These are phyloP conservation scores for Amylostereum areolatum DNA, from an alignment of 1,284 basidiomycete genomes.

Conservation along the genomic window DNA sequence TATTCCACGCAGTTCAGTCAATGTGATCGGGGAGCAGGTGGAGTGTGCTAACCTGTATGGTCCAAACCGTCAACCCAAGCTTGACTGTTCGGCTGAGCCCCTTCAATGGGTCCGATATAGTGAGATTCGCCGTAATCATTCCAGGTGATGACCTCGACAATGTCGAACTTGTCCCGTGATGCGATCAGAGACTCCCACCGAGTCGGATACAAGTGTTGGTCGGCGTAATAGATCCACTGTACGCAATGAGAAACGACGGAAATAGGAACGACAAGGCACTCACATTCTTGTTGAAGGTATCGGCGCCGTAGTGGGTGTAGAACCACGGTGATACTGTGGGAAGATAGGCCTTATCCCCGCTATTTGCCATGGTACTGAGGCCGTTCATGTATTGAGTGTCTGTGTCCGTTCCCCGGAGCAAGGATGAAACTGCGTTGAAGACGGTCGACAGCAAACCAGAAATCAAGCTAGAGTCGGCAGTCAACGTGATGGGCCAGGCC, in stretches of 20 bases:
- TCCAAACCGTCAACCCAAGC: constrained; percentile 29
- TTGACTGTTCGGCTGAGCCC: constrained; percentile 46
- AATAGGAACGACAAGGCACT: constrained; percentile 16
- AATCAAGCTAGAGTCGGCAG: constrained; percentile 25
- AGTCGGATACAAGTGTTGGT: constrained; percentile 67
- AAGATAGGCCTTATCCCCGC: constrained; percentile 18
- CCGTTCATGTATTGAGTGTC: constrained; percentile 34
- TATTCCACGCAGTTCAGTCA: too few relatives aligned
- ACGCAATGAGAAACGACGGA: constrained; percentile 4
- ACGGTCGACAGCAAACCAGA: constrained; percentile 1
- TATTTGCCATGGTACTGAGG: constrained; percentile 17
- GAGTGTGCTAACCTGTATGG: constrained; percentile 40
- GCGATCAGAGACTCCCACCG: constrained; percentile 72
- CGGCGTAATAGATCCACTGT: constrained; percentile 37
- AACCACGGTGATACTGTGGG: constrained; percentile 48
- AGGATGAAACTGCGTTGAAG: constrained; percentile 18
- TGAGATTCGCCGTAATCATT: constrained; percentile 34
- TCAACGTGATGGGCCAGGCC: constrained; percentile 57
- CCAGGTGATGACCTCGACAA: constrained; percentile 37
- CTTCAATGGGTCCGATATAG: constrained; percentile 56
- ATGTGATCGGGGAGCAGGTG: too few relatives aligned
- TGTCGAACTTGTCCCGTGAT: constrained; percentile 49
- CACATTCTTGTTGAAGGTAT: constrained; percentile 79
- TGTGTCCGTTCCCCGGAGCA: constrained; percentile 33
- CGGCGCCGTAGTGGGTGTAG: constrained; percentile 68